These are phyloP conservation scores for Parastagonospora nodorum DNA, from an alignment of 2,329 filamentous ascomycete genomes.

Conservation along the genomic window DNA sequence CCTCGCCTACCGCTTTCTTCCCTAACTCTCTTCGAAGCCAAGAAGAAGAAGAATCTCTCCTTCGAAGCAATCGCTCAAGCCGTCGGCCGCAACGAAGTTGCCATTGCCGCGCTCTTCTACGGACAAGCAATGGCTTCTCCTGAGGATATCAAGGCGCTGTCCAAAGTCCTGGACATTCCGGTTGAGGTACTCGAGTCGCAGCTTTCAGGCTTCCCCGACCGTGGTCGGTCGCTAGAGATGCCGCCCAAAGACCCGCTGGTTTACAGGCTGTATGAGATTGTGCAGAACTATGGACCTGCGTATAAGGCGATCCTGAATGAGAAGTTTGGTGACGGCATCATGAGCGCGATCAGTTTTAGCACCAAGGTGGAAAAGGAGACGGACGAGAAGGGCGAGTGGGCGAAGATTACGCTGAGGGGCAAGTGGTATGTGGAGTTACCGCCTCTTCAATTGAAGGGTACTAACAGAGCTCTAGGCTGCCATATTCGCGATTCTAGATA, in stretches of 20 bases:
- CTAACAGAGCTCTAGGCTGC: conserved; percentile 47
- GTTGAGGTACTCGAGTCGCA: conserved; percentile 63
- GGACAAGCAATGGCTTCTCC: conserved; percentile 76
- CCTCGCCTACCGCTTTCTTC: conserved; percentile 73
- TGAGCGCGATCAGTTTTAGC: conserved; percentile 92
- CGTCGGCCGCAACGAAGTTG: conserved; percentile 80
- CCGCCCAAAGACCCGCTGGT: conserved; percentile 84
- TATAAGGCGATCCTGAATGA: conserved; percentile 96
- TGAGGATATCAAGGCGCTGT: conserved; percentile 72
- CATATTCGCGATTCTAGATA: conserved; percentile 54
- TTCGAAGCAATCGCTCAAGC: conserved; percentile 78
- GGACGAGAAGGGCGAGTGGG: conserved; percentile 84
- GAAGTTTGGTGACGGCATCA: conserved; percentile 82
- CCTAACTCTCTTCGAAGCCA: conserved; percentile 77
- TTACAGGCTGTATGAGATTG: conserved; percentile 89
- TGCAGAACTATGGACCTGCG: conserved; percentile 95
- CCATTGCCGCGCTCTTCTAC: conserved; percentile 87
- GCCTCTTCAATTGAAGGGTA: background rate
- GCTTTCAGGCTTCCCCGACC: conserved; percentile 76
- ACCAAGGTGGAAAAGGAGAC: conserved; percentile 94
- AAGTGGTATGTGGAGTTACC: conserved; percentile 68
- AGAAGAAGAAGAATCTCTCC: conserved; percentile 73
- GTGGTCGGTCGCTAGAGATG: conserved; percentile 80
- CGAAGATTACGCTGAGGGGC: conserved; percentile 79
- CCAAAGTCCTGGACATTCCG: conserved; percentile 66